Conservation (phyloP, 2,329 filamentous ascomycete species). For the Hypoxylon sp. region DNA sequence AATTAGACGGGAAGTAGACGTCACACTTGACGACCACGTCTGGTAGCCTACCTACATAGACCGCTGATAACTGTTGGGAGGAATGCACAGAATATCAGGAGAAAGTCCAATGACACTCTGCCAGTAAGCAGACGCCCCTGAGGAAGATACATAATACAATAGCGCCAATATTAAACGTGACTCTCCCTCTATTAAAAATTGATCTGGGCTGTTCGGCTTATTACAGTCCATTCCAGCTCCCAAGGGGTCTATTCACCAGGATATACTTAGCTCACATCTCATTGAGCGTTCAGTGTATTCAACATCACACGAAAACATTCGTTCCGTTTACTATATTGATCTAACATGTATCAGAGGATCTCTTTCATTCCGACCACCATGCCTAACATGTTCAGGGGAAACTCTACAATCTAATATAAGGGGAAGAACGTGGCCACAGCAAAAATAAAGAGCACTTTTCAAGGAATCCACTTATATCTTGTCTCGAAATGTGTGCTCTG, state of each 20-base stretch:
- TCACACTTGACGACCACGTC: not conserved
- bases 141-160: not conserved
- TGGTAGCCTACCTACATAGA: not conserved
- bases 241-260: not conserved
- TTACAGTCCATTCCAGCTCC: not conserved
- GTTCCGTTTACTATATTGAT: not conserved
- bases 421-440: not conserved
- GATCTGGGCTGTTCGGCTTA: no score
- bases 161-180: not conserved
- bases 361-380: not conserved
- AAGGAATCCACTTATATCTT: no score
- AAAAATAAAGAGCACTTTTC: not conserved
- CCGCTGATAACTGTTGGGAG: not conserved
- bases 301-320: not conserved
- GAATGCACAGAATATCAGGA: not conserved
- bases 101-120: not conserved
- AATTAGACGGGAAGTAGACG: not conserved
- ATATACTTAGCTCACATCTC: not conserved
- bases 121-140: not conserved
- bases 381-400: not conserved
- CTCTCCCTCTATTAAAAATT: not conserved
- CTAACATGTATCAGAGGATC: not conserved
- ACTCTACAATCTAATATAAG: not conserved
- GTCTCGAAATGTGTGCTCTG: no score
- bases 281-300: not conserved